Evolutionary conservation across 352 stramenopile species (phyloP), one percentile per base, ranked within the genome.

Genomic region (Globisporangium spiculum): DNA sequence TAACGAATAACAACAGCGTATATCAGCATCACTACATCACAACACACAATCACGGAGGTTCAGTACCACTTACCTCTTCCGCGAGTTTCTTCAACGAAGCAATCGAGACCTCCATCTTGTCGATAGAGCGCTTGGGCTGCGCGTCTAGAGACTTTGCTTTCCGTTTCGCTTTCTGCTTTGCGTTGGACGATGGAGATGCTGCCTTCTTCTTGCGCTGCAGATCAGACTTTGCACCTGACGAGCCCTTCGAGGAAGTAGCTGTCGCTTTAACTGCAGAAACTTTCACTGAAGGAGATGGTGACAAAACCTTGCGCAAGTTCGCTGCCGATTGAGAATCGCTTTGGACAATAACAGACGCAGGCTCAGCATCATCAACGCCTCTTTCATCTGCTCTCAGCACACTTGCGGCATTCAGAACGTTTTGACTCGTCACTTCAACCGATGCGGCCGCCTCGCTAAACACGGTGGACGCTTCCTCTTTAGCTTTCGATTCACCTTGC

Each of bases 81-180:
- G 75, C 75, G 12, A 85, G 9, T 9, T 68, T 22, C 8, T 48
- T 38, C 32, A 87, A 57, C 3, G 72, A 78, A 34, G 79, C 71
- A 38, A 87, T 30, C 22, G 69, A 76, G 9, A 75, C 10, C 59
- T 73, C 63, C 66, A 84, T 56, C 26, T 75, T 66, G 53, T 76
- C 75, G 3, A 84, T 71, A 7, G 77, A 75, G 54, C 34, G 32
- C 48, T n/a, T 24, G 32, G 9, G 30, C n/a, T 18, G 50, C 22
- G 62, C 61, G 26, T 48, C 30, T 9, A 24, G 4, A 2, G 48
- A 36, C 27, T 48, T 60, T 1, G 22, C 50, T n/a, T 60, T 67
- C 26, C 62, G 62, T 22, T 60, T 67, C 16, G n/a, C 32, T 60
- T 67, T 60, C 22, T 44, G 46, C 48, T 57, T 55, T 22, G 22